Base-by-base conservation (phyloP, 2,329 filamentous ascomycete species). In the Pezicula carpinea region DNA sequence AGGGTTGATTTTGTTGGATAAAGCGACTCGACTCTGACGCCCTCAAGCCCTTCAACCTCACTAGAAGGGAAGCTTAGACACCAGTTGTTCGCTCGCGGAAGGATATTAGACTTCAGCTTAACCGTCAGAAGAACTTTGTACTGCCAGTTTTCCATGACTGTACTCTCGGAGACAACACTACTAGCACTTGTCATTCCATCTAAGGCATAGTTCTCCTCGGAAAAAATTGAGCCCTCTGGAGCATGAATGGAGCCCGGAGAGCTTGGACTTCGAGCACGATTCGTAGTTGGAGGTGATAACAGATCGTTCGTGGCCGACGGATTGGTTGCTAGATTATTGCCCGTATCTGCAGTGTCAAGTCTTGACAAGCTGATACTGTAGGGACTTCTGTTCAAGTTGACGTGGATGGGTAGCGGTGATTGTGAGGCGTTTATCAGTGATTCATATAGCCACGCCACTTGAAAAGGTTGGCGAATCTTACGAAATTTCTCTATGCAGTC, bases 51-150 rank as follows among this genome's bases (percentile, higher is more conserved):
- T 17, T 32, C 18, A 32, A 32, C 40, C 32, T 31, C 21, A 29
- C 8, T 29, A 43, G 26, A 31, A 15, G 40, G 40, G 22, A 43
- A 32, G 15, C 32, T 29, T 18, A 43, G 15, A 21, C 29, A 17
- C 40, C 40, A 43, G 17, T 29, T 29, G 13, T 11, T 34, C n/a
- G 22, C 29, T 11, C 32, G 13, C 6, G 40, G 40, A 8, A 43
- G 6, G 3, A 33, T 33, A 32, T 43, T 31, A 19, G 18, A 18
- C 13, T 15, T 23, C 23, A 43, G 40, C 19, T 43, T 43, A 5
- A 43, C 26, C 8, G 40, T 32, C 15, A 43, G 22, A 5, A 43
- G 40, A n/a, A 43, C 40, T 19, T 43, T 29, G 23, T 43, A 43
- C n/a, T 43, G 22, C 40, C 40, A 43, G n/a, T 29, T 11, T 29